A percentile compares a stretch with the other conserved stretches of the same genome.
Evolutionary conservation across 2,329 filamentous ascomycete species (phyloP).

Genomic region (Talaromyces sp.): DNA sequence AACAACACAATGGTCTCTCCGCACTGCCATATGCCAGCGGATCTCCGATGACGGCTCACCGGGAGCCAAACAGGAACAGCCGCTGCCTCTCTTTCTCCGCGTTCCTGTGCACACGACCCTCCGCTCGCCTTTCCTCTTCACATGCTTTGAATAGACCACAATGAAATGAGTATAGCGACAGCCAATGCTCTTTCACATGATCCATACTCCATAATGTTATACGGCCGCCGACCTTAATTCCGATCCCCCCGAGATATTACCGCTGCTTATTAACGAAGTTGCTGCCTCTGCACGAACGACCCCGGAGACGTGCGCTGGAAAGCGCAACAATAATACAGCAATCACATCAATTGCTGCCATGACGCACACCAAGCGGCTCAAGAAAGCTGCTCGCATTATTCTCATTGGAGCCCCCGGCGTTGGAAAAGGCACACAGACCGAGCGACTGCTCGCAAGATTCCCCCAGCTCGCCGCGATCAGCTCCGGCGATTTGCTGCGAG

Average conservation of each 20-base stretch:
- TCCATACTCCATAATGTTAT: not conserved
- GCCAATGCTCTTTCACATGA: not conserved
- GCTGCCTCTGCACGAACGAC: not conserved
- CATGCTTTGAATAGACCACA: not conserved
- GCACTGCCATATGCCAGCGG: not conserved
- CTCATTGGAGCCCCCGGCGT: slow-evolving; percentile 94
- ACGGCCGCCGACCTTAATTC: not conserved
- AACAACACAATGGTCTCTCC: not conserved
- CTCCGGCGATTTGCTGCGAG: slow-evolving; percentile 84
- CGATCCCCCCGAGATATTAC: not conserved
- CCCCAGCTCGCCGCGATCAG: slow-evolving; percentile 86
- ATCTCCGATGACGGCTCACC: not conserved
- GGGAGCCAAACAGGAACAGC: not conserved
- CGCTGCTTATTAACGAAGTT: not conserved
- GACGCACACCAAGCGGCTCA: slow-evolving; percentile 49
- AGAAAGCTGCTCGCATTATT: slow-evolving; percentile 82
- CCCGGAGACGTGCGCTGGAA: not conserved
- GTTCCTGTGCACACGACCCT: not conserved
- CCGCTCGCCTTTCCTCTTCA: not conserved
- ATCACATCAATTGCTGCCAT: not conserved
- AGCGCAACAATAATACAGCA: not conserved
- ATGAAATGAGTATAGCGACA: not conserved
- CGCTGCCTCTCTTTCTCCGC: not conserved
- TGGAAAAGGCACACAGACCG: slow-evolving; percentile 93
- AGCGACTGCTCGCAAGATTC: slow-evolving; percentile 78